These are phyloP conservation scores for Eucalyptus victrix DNA, from an alignment of 345 rosid species.

Conservation along the genomic window DNA sequence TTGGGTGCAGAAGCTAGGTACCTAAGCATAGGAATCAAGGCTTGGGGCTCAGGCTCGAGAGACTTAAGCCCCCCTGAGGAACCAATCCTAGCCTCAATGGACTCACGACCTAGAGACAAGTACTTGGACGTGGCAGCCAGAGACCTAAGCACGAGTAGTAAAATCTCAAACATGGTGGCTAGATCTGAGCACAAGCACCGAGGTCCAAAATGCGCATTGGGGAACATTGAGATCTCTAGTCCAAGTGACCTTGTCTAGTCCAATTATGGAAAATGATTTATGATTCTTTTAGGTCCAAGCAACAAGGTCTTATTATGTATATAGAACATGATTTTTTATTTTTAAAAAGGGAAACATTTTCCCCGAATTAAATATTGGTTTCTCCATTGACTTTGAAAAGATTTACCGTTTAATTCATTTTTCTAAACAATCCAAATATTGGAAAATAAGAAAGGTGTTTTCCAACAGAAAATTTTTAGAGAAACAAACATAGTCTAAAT, in stretches of 20 bases:
- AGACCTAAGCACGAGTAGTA: rapidly evolving
- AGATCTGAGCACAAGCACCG: background rate
- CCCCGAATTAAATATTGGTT: background rate
- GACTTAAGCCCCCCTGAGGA: background rate
- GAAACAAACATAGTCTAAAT: background rate
- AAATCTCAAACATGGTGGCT: background rate
- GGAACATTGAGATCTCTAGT: background rate
- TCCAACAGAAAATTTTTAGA: background rate
- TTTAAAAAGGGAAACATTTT: background rate
- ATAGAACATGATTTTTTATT: too few species aligned
- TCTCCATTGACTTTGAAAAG: background rate
- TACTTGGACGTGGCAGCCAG: background rate
- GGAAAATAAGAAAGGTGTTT: background rate
- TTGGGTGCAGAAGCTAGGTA: background rate
- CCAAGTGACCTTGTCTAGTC: background rate
- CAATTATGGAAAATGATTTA: background rate
- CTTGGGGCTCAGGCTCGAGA: background rate
- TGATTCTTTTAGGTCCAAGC: background rate
- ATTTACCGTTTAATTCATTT: background rate
- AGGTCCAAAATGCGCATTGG: background rate
- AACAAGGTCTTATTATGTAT: background rate
- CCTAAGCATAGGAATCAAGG: background rate
- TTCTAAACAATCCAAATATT: background rate
- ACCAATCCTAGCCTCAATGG: background rate
- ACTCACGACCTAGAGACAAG: background rate